Evolutionary conservation across 129 eudicot genomes (phyloP).

Genomic region (Erigeron canadensis): DNA sequence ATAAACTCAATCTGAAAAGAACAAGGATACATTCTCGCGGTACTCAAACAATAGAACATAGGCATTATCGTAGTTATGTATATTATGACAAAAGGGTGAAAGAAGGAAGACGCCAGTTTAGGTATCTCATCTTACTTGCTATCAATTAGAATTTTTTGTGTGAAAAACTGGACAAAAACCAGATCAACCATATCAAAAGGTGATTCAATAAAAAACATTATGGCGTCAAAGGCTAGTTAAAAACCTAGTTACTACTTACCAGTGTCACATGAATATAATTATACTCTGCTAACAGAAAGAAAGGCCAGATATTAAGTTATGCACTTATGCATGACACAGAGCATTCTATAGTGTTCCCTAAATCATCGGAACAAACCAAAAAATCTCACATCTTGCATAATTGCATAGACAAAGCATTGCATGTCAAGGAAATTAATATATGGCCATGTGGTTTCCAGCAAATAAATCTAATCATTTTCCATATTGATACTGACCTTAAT

Average conservation of each 20-base stretch:
- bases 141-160: too few species aligned
- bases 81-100: too few species aligned
- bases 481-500: constrained; percentile 1
- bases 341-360: not conserved
- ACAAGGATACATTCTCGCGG: too few species aligned
- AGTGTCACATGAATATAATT: too few species aligned
- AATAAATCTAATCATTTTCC: not conserved
- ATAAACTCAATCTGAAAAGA: too few species aligned
- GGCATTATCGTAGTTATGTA: too few species aligned
- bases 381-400: not conserved
- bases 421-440: not conserved
- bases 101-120: too few species aligned
- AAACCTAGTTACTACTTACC: not conserved
- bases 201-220: not conserved
- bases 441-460: not conserved
- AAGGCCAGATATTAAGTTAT: not conserved
- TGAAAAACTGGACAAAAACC: too few species aligned
- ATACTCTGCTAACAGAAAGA: not conserved
- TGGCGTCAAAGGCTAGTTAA: not conserved
- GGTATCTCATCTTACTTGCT: too few species aligned
- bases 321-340: not conserved
- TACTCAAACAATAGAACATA: too few species aligned
- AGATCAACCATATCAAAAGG: too few species aligned
- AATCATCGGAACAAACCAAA: not conserved
- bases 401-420: not conserved